Evolutionary conservation across 2,329 filamentous ascomycete genomes (phyloP).

Genomic region (Periconia sp.): DNA sequence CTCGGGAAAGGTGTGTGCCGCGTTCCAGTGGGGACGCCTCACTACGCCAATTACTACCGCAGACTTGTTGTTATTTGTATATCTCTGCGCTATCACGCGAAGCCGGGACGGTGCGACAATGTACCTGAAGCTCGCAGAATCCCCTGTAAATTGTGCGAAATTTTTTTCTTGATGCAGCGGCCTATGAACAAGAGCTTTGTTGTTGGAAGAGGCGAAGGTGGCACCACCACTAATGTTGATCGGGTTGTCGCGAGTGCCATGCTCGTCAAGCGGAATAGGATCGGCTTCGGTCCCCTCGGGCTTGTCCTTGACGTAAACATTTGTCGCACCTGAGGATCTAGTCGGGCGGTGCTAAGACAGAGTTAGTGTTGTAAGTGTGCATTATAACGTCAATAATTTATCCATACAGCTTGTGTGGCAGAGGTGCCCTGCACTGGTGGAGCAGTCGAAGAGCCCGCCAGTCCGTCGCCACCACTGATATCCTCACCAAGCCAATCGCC

Average conservation of each 20-base stretch:
- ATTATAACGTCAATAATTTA: slow-evolving; percentile 2
- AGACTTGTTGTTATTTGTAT: neutral
- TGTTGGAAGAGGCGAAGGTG: slow-evolving; percentile 1
- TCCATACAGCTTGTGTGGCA: slow-evolving; percentile 6
- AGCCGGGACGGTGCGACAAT: neutral
- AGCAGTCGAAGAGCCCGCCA: slow-evolving; percentile 2
- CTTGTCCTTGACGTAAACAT: neutral
- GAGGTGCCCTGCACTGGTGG: neutral
- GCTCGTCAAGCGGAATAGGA: slow-evolving; percentile 2
- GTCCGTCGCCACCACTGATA: neutral
- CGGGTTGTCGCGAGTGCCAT: slow-evolving; percentile 1
- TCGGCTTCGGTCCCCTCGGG: neutral
- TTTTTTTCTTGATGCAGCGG: slow-evolving; percentile 1
- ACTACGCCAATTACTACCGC: neutral
- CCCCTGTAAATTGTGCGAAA: neutral
- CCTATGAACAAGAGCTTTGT: neutral
- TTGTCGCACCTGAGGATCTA: slow-evolving; percentile 1
- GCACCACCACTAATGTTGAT: neutral
- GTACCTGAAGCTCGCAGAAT: neutral
- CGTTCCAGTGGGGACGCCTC: slow-evolving; percentile 1
- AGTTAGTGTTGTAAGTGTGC: slow-evolving; percentile 4
- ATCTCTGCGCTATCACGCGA: neutral
- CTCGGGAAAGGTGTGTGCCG: neutral
- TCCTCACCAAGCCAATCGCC: slow-evolving; percentile 7
- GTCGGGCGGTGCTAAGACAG: neutral